A percentile compares a stretch with the other conserved stretches of the same genome.
Conservation (phyloP, 2,329 filamentous ascomycete genomes). For the Botrytis paeoniae region DNA sequence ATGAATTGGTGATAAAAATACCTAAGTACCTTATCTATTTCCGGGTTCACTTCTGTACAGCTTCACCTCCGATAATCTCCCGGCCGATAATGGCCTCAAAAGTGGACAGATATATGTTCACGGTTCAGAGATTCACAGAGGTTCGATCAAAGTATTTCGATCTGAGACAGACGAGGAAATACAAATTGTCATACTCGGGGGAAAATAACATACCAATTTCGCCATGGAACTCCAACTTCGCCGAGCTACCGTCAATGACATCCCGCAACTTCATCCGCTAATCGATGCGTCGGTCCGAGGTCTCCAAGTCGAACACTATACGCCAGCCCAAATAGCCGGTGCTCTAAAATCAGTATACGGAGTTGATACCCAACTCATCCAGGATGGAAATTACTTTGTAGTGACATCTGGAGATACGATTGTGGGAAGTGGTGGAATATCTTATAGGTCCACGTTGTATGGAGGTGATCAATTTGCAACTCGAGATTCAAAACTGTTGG, state of each 20-base stretch:
- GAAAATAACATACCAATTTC: background rate
- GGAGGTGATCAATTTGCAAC: slow-evolving; percentile 24
- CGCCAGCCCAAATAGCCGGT: slow-evolving; percentile 18
- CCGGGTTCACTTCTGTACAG: background rate
- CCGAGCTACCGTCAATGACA: slow-evolving; percentile 24
- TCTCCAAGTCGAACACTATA: slow-evolving; percentile 24
- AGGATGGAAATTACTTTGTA: slow-evolving; percentile 25
- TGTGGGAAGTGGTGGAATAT: slow-evolving; percentile 24
- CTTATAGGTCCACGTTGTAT: slow-evolving; percentile 24
- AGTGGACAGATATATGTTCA: background rate
- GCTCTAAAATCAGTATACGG: slow-evolving; percentile 25
- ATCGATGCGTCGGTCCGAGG: slow-evolving; percentile 25
- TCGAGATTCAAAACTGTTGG: slow-evolving; percentile 20
- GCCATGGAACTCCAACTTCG: slow-evolving; percentile 21
- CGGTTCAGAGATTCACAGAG: background rate
- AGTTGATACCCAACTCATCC: slow-evolving; percentile 23
- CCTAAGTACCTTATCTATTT: background rate
- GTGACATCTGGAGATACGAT: slow-evolving; percentile 13
- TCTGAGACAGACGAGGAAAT: background rate
- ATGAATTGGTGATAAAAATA: background rate
- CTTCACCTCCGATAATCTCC: background rate
- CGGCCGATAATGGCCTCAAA: background rate
- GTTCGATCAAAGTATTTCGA: background rate
- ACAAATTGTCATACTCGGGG: background rate
- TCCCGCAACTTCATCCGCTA: slow-evolving; percentile 21